Percentiles rank a stretch among this genome's conserved stretches.
Evolutionary conservation across 805 yeast genomes (phyloP).

Genomic region (Barnettozyma populi): DNA sequence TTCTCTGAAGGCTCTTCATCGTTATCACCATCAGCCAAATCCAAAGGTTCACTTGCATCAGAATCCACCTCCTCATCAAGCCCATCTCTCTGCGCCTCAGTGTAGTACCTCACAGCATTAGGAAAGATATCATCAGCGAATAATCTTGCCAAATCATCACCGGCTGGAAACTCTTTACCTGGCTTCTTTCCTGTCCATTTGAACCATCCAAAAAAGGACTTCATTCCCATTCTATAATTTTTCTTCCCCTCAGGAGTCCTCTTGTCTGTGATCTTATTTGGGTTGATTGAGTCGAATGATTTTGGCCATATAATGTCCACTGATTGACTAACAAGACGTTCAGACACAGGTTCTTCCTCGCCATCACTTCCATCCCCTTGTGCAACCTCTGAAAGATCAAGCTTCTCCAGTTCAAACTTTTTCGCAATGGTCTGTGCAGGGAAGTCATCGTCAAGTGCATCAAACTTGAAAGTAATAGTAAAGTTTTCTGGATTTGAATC

Average conservation of each 20-base stretch:
- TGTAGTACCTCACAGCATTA: conserved; percentile 76
- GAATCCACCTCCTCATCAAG: conserved; percentile 49
- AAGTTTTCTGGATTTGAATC: conserved; percentile 47
- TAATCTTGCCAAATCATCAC: conserved; percentile 70
- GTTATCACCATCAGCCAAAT: conserved; percentile 25
- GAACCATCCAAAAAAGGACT: conserved; percentile 84
- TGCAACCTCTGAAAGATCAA: conserved; percentile 16
- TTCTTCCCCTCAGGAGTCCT: conserved; percentile 52
- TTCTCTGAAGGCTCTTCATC: conserved; percentile 4
- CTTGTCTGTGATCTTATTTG: conserved; percentile 41
- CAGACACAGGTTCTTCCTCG: conserved; percentile 47
- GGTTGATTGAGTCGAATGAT: conserved; percentile 51
- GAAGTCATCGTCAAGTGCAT: conserved; percentile 38
- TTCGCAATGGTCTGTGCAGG: conserved; percentile 59
- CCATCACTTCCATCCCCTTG: conserved; percentile 27
- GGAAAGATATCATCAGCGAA: conserved; percentile 80
- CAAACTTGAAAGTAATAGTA: conserved; percentile 54
- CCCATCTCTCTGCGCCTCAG: conserved; percentile 64
- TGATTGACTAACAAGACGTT: conserved; percentile 46
- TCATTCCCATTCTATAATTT: conserved; percentile 65
- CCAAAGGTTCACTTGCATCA: conserved; percentile 51
- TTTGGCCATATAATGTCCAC: conserved; percentile 66
- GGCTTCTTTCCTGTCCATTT: conserved; percentile 77
- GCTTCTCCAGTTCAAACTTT: conserved; percentile 39
- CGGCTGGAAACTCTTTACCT: conserved; percentile 71